Evolutionary conservation across 345 rosid species (phyloP), one percentile per base, ranked within the genome.

Genomic region (Gossypium ekmanianum): DNA sequence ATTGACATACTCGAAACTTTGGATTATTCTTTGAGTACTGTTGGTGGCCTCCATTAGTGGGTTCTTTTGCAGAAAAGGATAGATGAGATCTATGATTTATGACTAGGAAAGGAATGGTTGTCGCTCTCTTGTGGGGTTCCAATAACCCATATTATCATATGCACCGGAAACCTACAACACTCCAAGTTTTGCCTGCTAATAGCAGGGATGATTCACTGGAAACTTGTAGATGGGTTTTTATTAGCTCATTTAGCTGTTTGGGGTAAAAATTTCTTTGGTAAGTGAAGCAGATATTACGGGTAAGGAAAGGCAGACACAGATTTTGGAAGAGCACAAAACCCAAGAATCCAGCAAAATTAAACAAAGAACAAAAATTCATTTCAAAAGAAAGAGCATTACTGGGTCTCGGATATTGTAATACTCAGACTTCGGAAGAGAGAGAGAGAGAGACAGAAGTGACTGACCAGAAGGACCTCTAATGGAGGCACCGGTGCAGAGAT

Each of bases 401-500:
- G 62, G 22, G 50, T 45, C 50, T 45, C 13, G 50, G 14, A 22
- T 29, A 51, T 43, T 9, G 13, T 54, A 52, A 34, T 63, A 34
- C 22, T n/a, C 59, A 68, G 73, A n/a, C 41, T 24, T 24, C 27
- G 75, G 68, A n/a, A 54, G 20, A 55, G 34, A 58, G 29, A 76
- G 61, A 48, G 67, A 61, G 50, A 72, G 69, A 75, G 72, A 67
- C 57, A n/a, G 71, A 69, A 57, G 29, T 77, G 6, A 73, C 82
- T 86, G 70, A 90, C 92, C 90, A 41, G 93, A 80, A 65, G 76
- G 78, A 17, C 79, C 85, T 86, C 81, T 76, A 68, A 80, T 48
- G 76, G 92, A 87, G 45, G 81, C 87, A 72, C 83, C 86, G 4
- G 89, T 89, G 84, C 94, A 86, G 77, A 94, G 88, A 74, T 87